Evolutionary conservation across 495 filamentous ascomycete genomes (phyloP).

Genomic region (Neurospora sp.): DNA sequence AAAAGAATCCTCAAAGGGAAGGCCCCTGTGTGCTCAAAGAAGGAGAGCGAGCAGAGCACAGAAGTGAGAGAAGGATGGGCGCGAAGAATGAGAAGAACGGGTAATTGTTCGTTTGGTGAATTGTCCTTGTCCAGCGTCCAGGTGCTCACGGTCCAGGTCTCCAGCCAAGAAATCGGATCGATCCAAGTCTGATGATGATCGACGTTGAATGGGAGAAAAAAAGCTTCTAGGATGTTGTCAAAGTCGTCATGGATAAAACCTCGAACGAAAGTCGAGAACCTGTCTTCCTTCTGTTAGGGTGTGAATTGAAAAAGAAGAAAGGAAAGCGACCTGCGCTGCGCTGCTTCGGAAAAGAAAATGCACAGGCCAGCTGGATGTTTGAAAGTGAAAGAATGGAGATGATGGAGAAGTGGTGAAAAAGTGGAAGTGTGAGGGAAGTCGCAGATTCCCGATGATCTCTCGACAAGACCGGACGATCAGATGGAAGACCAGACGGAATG

Average conservation of each 20-base stretch:
- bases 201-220: background rate
- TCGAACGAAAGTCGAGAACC: background rate
- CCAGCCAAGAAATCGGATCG: background rate
- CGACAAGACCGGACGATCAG: background rate
- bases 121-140: background rate
- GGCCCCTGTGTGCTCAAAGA: background rate
- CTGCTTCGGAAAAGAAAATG: background rate
- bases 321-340: background rate
- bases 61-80: conserved; percentile 25
- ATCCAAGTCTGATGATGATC: background rate
- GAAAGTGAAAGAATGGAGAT: background rate
- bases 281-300: background rate
- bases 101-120: background rate
- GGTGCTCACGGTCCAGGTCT: background rate
- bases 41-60: conserved; percentile 15
- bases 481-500: background rate
- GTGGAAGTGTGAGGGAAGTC: background rate
- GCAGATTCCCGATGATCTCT: background rate
- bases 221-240: background rate
- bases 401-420: background rate
- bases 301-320: background rate
- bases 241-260: background rate
- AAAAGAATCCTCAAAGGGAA: background rate
- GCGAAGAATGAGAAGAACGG: background rate
- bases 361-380: background rate